These are phyloP conservation scores for Lactarius evosmus DNA, from an alignment of 768 basidiomycete genomes.

Conservation along the genomic window DNA sequence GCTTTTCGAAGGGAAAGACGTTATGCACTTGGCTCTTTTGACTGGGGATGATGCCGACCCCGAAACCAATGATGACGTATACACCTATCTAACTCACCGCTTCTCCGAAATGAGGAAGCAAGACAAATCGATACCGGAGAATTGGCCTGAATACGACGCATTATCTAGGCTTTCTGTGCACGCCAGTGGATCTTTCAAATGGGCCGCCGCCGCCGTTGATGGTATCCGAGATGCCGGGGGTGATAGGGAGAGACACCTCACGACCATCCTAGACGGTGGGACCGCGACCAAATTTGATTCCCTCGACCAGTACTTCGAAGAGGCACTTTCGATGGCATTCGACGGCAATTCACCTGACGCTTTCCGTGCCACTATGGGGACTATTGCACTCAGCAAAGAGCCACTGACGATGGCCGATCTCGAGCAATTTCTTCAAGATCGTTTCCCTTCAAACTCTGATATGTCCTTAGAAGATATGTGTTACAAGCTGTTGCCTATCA, in stretches of 20 bases:
- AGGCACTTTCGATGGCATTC: constrained; percentile 3
- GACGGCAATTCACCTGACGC: background rate
- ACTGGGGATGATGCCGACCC: constrained; percentile 10
- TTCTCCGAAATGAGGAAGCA: constrained; percentile 16
- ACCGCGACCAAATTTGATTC: constrained; percentile 7
- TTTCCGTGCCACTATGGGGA: constrained; percentile 16
- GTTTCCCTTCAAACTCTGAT: background rate
- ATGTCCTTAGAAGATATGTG: constrained; percentile 14
- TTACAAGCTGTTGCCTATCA: constrained; percentile 13
- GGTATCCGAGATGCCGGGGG: background rate
- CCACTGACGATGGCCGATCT: constrained; percentile 23
- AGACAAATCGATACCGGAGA: constrained; percentile 8
- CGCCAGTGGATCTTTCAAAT: constrained; percentile 17
- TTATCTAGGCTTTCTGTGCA: constrained; percentile 1
- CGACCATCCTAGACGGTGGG: constrained; percentile 6
- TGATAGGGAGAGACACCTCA: constrained; percentile 8
- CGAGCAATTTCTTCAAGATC: constrained; percentile 4
- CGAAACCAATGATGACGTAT: constrained; percentile 2
- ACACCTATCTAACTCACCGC: constrained; percentile 17
- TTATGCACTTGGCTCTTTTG: constrained; percentile 14
- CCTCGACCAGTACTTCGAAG: constrained; percentile 12
- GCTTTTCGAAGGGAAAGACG: constrained; percentile 8
- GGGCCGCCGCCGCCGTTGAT: constrained; percentile 20
- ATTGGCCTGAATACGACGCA: constrained; percentile 17
- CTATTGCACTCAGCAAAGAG: constrained; percentile 15